Conservation (phyloP, 140 eudicot species). For the Bidens hawaiensis region DNA sequence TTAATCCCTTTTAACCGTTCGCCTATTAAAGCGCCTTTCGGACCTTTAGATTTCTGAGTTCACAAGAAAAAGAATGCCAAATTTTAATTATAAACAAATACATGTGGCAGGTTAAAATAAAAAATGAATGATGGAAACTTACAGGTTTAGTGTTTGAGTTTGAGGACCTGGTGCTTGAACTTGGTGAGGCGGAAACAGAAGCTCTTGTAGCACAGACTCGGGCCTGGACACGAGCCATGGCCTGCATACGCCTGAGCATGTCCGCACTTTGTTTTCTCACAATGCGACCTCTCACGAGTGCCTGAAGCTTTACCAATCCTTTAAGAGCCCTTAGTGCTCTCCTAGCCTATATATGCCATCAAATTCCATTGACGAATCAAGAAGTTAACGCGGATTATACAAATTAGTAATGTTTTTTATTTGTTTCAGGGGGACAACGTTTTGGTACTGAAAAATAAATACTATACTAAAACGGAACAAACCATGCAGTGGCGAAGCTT, state of each 20-base stretch:
- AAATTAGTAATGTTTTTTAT: neutral
- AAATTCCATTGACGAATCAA: neutral
- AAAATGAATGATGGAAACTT: constrained; percentile 18
- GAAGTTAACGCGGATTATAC: neutral
- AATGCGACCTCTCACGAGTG: constrained; percentile 90
- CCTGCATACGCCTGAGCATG: constrained; percentile 88
- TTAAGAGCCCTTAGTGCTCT: constrained; percentile 84
- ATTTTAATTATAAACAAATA: neutral
- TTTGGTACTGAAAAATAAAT: too few species aligned
- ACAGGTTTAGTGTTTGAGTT: constrained; percentile 41
- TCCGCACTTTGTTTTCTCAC: constrained; percentile 85
- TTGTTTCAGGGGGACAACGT: neutral
- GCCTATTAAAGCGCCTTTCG: constrained; percentile 16
- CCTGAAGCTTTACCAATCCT: constrained; percentile 90
- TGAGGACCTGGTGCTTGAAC: constrained; percentile 41
- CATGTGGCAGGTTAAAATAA: neutral
- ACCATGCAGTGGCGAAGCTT: too few species aligned
- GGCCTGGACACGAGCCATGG: constrained; percentile 93
- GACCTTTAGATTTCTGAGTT: constrained; percentile 34
- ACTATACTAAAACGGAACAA: too few species aligned
- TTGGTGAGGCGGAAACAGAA: constrained; percentile 43
- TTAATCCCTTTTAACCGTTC: constrained; percentile 24
- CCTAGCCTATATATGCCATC: constrained; percentile 55
- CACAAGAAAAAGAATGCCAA: neutral
- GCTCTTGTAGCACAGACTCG: constrained; percentile 63